Evolutionary conservation across 495 filamentous ascomycete species (phyloP), one percentile per base, ranked within the genome.

Genomic region (Penicillium waksmanii): DNA sequence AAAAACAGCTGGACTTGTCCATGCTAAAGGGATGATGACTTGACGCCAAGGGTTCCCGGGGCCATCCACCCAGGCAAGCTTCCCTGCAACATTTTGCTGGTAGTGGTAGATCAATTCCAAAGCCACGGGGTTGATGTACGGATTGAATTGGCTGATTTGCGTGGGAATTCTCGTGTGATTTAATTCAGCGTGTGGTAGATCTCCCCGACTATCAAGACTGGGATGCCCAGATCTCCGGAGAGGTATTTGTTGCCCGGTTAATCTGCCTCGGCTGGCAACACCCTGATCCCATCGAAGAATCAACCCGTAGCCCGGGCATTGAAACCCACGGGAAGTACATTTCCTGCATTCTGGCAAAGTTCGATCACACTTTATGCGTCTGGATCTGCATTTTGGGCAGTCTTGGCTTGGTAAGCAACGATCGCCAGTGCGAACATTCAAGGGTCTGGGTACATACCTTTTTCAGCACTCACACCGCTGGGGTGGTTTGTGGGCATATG

Each of bases 11-110:
- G 25, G 25, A 40, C 40, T 55, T 11, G 35, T 18, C 35, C 51
- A 50, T 18, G 55, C 55, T 5, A 63, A 55, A 35, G 60, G 60
- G 7, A 63, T 55, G 10, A 63, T 55, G n/a, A 63, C 35, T 34
- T 58, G 33, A 15, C 55, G 49, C 60, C 60, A 63, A 23, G 60
- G 55, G 33, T 63, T 63, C 13, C n/a, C 54, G 35, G 60, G 60
- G 17, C 42, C 36, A 47, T 63, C 60, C 11, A 63, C 55, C 60
- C 60, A 63, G 23, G 51, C 60, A 33, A 63, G 51, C 36, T 58
- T 58, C 9, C 34, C 25, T 10, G 60, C 43, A 33, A 63, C 35
- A 35, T 55, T 55, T 18, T 31, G 25, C 33, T 58, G 19, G 25
- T 55, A 60, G 35, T 60, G 57, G 5, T 60, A 17, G 13, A 60